Percentiles rank a stretch among this genome's conserved stretches.
phyloP scores from a whole-genome alignment of 345 rosid species.

The Kandelia obovata region DNA sequence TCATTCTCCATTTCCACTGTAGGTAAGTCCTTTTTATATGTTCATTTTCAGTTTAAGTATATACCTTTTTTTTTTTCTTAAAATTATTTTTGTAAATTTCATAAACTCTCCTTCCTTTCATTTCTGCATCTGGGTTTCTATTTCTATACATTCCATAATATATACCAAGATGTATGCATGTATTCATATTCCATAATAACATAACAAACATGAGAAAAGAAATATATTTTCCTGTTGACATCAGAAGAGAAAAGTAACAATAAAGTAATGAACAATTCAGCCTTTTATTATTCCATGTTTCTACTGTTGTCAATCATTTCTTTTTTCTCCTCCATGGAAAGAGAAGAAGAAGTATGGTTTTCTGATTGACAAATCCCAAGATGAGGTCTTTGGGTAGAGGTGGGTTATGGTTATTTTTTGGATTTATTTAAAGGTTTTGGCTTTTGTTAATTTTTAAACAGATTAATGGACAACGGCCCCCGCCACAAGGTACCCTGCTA shows the following conservation, averaged over 20 bases:
- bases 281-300: neutral
- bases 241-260: neutral
- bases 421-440: neutral
- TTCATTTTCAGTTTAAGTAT: neutral
- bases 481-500: neutral
- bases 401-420: conserved; percentile 12
- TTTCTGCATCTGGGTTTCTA: conserved; percentile 11
- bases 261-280: conserved; percentile 1
- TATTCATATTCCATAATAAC: too few species aligned
- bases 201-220: too few species aligned
- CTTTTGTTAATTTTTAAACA: conserved; percentile 4
- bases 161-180: too few species aligned
- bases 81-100: conserved; percentile 6
- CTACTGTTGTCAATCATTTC: conserved; percentile 1
- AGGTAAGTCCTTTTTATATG: neutral
- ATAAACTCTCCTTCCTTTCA: neutral
- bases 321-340: conserved; percentile 32
- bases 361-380: conserved; percentile 33
- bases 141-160: neutral
- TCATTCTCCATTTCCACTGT: conserved; percentile 7
- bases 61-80: neutral
- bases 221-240: neutral
- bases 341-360: conserved; percentile 19
- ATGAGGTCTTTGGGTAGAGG: conserved; percentile 28
- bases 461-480: conserved; percentile 20